phyloP scores from a whole-genome alignment of 78 protist genomes.

The Pelomyxa schiedti region DNA sequence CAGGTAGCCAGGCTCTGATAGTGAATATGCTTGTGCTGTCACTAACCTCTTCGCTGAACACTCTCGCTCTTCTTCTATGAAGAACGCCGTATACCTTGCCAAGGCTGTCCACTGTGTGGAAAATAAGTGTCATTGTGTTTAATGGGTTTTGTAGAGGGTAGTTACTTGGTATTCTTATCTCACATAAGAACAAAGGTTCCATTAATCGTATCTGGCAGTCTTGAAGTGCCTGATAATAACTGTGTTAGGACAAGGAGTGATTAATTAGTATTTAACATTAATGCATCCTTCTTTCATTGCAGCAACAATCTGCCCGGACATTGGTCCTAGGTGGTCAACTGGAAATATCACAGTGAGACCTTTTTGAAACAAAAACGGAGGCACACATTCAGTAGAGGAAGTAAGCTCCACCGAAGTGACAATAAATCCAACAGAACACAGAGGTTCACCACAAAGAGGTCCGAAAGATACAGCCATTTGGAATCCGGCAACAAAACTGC shows the following conservation, averaged over 20 bases:
- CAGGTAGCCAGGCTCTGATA: conserved; percentile 76
- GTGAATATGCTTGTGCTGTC: conserved; percentile 77
- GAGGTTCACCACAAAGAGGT: conserved; percentile 95
- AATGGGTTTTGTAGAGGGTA: too few relatives aligned
- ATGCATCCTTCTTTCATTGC: conserved; percentile 68
- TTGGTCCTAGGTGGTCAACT: not conserved
- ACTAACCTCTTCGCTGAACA: conserved; percentile 65
- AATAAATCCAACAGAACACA: conserved; percentile 73
- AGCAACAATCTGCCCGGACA: conserved; percentile 68
- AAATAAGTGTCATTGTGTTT: too few relatives aligned
- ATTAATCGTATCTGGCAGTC: conserved; percentile 54
- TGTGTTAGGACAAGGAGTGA: conserved; percentile 9
- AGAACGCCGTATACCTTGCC: conserved; percentile 87
- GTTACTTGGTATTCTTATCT: conserved; percentile 51
- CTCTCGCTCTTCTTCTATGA: conserved; percentile 52
- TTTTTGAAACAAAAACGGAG: too few relatives aligned
- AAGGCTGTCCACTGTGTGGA: conserved; percentile 30
- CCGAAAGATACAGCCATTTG: conserved; percentile 81
- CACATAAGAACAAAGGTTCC: conserved; percentile 81
- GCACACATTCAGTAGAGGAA: too few relatives aligned
- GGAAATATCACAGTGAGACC: not conserved
- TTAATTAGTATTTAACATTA: too few relatives aligned
- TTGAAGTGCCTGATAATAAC: conserved; percentile 34
- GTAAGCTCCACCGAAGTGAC: too few relatives aligned
- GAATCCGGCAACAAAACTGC: conserved; percentile 75